Conservation (phyloP, 176 grass and related monocot species). For the Microstegium vimineum region DNA sequence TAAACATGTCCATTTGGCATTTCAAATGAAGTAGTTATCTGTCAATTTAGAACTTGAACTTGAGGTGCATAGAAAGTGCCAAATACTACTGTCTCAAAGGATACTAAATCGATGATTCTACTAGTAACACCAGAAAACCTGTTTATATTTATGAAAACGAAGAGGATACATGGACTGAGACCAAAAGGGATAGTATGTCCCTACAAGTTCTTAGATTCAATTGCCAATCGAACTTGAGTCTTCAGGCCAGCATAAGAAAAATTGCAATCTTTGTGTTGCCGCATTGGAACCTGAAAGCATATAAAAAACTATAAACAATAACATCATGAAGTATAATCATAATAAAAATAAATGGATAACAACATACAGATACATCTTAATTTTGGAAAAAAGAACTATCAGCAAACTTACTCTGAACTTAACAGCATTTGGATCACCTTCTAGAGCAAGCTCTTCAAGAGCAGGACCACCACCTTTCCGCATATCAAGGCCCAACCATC, state of each 20-base stretch:
- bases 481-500: conserved; percentile 97
- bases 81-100: background rate
- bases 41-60: conserved; percentile 1
- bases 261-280: conserved; percentile 98
- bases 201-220: conserved; percentile 78
- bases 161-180: background rate
- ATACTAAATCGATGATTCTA: conserved; percentile 9
- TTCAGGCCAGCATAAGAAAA: conserved; percentile 99
- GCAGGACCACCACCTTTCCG: conserved; percentile 90
- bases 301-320: conserved; percentile 19
- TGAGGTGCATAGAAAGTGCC: background rate
- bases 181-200: conserved; percentile 9
- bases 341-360: background rate
- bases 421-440: conserved; percentile 69
- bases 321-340: background rate
- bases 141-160: conserved; percentile 11
- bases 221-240: conserved; percentile 95
- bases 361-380: conserved; percentile 8
- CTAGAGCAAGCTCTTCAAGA: conserved; percentile 88
- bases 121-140: conserved; percentile 3
- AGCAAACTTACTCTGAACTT: conserved; percentile 83
- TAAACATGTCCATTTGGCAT: background rate
- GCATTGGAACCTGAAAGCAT: conserved; percentile 76
- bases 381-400: conserved; percentile 9
- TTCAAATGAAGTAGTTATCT: conserved; percentile 11